These are phyloP conservation scores for Colletotrichum acutatum DNA, from an alignment of 2,329 filamentous ascomycete genomes.

Conservation along the genomic window DNA sequence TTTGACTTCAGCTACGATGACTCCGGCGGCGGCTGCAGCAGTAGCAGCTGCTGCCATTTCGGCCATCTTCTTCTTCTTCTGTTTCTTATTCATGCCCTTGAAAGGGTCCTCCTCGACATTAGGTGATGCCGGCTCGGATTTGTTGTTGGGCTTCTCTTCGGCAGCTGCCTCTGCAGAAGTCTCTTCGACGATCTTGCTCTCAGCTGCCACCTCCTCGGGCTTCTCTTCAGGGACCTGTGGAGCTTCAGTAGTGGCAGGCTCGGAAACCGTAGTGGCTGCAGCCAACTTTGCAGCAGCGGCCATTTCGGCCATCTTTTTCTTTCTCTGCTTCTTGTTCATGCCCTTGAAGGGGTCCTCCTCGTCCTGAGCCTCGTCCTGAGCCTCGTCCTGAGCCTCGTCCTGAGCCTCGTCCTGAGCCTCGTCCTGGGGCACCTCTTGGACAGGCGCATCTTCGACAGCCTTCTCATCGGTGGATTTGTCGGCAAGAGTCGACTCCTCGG, in stretches of 20 bases:
- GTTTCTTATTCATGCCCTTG: constrained; percentile 17
- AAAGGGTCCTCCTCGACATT: not conserved
- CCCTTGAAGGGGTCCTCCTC: constrained; percentile 34
- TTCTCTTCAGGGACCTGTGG: not conserved
- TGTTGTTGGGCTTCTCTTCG: constrained; percentile 22
- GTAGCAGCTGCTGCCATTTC: constrained; percentile 12
- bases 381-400: constrained; percentile 39
- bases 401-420: constrained; percentile 39
- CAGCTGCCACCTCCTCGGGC: not conserved
- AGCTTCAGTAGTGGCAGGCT: not conserved
- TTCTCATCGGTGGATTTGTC: not conserved
- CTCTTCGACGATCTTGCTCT: not conserved
- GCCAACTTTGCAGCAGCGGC: not conserved
- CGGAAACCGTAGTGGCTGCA: not conserved
- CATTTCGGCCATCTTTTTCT: not conserved
- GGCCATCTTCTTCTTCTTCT: constrained; percentile 33
- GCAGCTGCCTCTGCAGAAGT: constrained; percentile 1
- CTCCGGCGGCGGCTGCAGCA: not conserved
- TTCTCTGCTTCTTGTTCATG: not conserved
- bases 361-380: constrained; percentile 37
- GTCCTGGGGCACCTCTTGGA: constrained; percentile 28
- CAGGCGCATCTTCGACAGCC: constrained; percentile 7
- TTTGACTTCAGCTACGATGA: not conserved
- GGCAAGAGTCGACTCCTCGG: not conserved
- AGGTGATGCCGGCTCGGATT: not conserved